Conservation (phyloP, 129 eudicot genomes). For the Oenanthe sinensis region DNA sequence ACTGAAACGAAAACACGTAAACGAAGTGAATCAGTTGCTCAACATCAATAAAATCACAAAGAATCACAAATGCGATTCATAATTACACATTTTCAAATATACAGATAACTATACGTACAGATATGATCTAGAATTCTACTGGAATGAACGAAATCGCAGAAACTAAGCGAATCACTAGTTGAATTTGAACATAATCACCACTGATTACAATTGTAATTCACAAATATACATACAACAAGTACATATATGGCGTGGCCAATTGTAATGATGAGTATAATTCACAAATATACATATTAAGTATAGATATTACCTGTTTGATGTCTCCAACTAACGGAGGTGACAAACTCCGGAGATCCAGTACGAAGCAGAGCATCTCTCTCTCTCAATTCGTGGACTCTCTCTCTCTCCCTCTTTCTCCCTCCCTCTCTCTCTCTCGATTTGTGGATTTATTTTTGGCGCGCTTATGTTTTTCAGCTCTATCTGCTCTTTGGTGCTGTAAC, state of each 20-base stretch:
- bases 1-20: slow-evolving; percentile 27
- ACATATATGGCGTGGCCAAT: slow-evolving; percentile 60
- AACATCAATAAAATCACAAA: neutral
- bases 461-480: too few species aligned
- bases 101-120: neutral
- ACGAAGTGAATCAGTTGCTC: neutral
- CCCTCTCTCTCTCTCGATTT: too few species aligned
- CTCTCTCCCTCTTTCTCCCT: too few species aligned
- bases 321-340: slow-evolving; percentile 67
- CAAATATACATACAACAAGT: too few species aligned
- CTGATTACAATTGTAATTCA: neutral
- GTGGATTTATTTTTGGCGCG: too few species aligned
- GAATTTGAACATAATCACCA: neutral
- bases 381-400: neutral
- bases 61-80: neutral
- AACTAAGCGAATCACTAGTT: too few species aligned
- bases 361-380: slow-evolving; percentile 57
- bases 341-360: slow-evolving; percentile 65
- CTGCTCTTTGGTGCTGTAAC: too few species aligned
- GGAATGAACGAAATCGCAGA: neutral
- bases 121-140: slow-evolving; percentile 24
- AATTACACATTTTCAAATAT: too few species aligned
- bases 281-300: neutral
- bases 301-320: slow-evolving; percentile 53
- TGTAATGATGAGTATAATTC: slow-evolving; percentile 50